Base-by-base conservation (phyloP, 192 early-diverging fungal genomes). In the Ambispora gerdemannii region DNA sequence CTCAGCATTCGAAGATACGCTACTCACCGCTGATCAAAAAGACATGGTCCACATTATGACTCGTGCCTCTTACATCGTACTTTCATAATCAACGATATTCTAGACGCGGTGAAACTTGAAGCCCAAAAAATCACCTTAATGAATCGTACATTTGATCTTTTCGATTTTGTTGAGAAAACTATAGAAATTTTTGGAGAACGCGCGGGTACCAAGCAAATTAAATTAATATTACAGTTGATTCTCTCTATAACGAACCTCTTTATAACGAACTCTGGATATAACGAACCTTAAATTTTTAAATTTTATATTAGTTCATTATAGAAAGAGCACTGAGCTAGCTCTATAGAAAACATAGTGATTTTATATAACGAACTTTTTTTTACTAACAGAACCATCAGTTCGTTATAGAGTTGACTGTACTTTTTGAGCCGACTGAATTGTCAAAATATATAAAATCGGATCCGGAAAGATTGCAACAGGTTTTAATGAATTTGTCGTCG, bases 41-140 rank as follows among this genome's bases (percentile, higher is more conserved):
- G 78, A 80, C 28, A 80, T 80, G 78, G 65, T 80, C 56, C 65
- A 80, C 56, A 77, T 76, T 32, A 80, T 80, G 75, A 71, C 74
- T 38, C 76, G 76, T 52, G 74, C 78, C 2, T 75, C 75, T 32
- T 75, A 80, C 50, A 73, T 80, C 3, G 75, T 76, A 3, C 35
- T 80, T 60, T 72, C 27, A 73, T 80, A 3, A 72, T 80, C 33
- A 80, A 80, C 49, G 78, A 80, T 25, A 56, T 80, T 3, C 34
- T 80, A 10, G 75, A 80, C 33, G 74, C 78, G 22, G 78, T 75
- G 35, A 80, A 75, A 31, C 27, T 80, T 34, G 78, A 77, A 49
- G 75, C 78, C 19, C 73, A 74, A 70, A 74, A 75, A 33, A 74
- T 80, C 67, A 75, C 74, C 8, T 62, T 85, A 49, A 70, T 78